Base-by-base conservation (phyloP, 495 filamentous ascomycete genomes). In the Letharia lupina region DNA sequence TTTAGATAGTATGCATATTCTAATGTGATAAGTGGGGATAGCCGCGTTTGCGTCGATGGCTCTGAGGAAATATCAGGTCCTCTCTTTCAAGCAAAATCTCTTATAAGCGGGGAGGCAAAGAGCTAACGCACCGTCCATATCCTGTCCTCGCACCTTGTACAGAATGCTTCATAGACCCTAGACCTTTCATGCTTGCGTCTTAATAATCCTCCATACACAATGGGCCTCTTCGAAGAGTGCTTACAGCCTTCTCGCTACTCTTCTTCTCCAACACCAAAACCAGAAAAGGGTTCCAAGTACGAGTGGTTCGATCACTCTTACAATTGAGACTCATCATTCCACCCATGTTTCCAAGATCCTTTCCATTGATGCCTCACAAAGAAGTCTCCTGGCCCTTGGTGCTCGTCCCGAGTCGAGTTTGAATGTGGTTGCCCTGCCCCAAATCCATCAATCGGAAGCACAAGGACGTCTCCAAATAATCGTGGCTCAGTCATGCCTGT, bases 361-460 rank as follows among this genome's bases (percentile, higher is more conserved):
- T 63, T 37, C 61, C 48, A 63, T 37, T 31, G 61, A 48, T 48
- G 61, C 44, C n/a, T 44, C 28, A 63, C 39, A 18, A 18, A 33
- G 23, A 48, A 39, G 20, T 63, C 41, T 2, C 28, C 40, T 50
- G 61, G 37, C 20, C 39, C 48, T 11, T 28, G 13, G 18, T 33
- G n/a, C 18, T 48, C 61, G 16, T 63, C 41, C 44, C 31, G 28
- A 35, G 52, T 35, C 42, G 64, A 66, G 31, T 50, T 50, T 18
- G 64, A 69, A 59, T 62, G 58, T 8, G 54, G 35, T 41, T 66
- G 20, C 15, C 64, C 67, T 16, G 74, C 70, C 13, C 75, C 77
- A 67, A 79, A 81, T 20, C 76, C 72, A 40, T 74, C 72, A 39
- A 73, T 74, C 4, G 77, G 78, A 62, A 79, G 70, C 35, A 79